Conservation (phyloP, 2,329 filamentous ascomycete genomes). For the Akanthomyces uredinophilus region DNA sequence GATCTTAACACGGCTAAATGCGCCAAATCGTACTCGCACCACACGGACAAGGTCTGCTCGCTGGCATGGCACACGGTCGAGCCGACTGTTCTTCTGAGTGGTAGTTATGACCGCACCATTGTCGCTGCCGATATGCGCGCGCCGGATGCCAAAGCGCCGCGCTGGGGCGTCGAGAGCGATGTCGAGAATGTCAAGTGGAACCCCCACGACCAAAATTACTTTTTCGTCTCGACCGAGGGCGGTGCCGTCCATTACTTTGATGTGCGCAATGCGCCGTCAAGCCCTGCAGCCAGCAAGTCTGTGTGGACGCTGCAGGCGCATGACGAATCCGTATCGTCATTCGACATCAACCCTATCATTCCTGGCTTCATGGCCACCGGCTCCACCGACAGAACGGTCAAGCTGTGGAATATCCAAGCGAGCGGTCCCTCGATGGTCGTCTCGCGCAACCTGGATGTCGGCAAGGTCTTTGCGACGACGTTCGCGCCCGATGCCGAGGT, state of each 20-base stretch:
- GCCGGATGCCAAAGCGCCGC: slow-evolving; percentile 71
- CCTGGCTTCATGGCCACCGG: slow-evolving; percentile 92
- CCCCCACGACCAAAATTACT: slow-evolving; percentile 85
- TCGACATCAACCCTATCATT: slow-evolving; percentile 85
- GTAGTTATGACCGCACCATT: slow-evolving; percentile 90
- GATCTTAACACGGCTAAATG: slow-evolving; percentile 88
- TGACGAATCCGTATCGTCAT: slow-evolving; percentile 84
- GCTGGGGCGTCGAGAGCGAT: slow-evolving; percentile 93
- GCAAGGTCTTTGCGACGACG: slow-evolving; percentile 84
- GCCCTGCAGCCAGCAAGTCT: slow-evolving; percentile 71
- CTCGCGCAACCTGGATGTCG: slow-evolving; percentile 85
- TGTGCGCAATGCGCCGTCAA: slow-evolving; percentile 67
- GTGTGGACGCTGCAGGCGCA: slow-evolving; percentile 95
- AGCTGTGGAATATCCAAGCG: slow-evolving; percentile 87
- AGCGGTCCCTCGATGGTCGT: slow-evolving; percentile 86
- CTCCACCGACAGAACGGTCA: slow-evolving; percentile 90
- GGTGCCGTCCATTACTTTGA: slow-evolving; percentile 93
- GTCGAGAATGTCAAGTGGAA: slow-evolving; percentile 93
- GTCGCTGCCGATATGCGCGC: slow-evolving; percentile 96
- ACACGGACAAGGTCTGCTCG: slow-evolving; percentile 97
- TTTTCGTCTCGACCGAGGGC: slow-evolving; percentile 90
- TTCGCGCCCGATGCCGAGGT: slow-evolving; percentile 91
- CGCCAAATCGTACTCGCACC: slow-evolving; percentile 91
- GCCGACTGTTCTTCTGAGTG: slow-evolving; percentile 82
- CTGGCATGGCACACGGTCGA: slow-evolving; percentile 88